These are phyloP conservation scores for Chlamydomonas sp. DNA, from an alignment of 139 green algal species.

Conservation along the genomic window DNA sequence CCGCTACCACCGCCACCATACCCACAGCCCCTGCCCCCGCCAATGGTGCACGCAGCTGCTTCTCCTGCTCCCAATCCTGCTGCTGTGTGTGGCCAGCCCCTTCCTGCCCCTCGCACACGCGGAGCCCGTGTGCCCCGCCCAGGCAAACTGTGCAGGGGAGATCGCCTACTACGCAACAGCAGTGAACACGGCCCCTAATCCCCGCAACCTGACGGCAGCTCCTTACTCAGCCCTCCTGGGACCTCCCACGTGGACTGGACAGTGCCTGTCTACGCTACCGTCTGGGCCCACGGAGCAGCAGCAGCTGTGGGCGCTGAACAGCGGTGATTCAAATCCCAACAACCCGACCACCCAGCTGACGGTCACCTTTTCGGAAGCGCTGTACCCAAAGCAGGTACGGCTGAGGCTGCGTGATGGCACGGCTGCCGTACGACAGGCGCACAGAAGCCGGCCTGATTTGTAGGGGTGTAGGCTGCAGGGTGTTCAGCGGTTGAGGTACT, in stretches of 20 bases:
- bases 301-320: background rate
- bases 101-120: background rate
- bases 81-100: background rate
- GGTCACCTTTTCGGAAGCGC: no score
- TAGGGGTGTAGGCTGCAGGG: no score
- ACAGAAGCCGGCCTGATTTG: no score
- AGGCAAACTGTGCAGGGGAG: background rate
- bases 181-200: background rate
- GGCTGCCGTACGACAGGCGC: no score
- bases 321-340: no score
- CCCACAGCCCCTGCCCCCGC: no score
- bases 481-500: no score
- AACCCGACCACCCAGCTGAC: no score
- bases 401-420: no score
- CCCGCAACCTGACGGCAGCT: background rate
- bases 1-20: no score
- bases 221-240: background rate
- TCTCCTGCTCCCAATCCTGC: background rate
- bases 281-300: background rate
- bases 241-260: background rate
- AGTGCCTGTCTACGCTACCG: background rate
- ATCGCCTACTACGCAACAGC: background rate
- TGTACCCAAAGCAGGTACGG: no score
- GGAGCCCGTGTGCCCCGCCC: background rate
- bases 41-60: background rate